Base-by-base conservation (phyloP, 1,284 basidiomycete genomes). In the Ustilago tritici region DNA sequence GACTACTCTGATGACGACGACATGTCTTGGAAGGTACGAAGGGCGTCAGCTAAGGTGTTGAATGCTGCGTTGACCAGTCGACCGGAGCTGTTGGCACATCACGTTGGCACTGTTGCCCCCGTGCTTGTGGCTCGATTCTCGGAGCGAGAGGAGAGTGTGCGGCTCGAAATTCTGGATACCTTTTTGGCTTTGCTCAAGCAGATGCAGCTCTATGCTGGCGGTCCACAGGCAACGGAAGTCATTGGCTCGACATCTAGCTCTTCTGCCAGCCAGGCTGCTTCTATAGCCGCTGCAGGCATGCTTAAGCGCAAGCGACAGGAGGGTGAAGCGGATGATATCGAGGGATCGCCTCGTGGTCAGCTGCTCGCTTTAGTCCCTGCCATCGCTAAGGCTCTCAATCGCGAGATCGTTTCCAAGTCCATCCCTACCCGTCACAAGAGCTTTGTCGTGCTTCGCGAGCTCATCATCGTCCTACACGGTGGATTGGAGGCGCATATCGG, bases 1-100 rank as follows among this genome's bases (percentile, higher is more conserved):
- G 75, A 78, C 40, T 98, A 98, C 86, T 95, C 94, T 8, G 96
- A 99, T 81, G 96, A 99, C 78, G 97, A 99, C 84, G 97, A 99
- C 85, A 93, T 94, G n/a, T 98, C 95, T 0, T 99, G 98, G 91
- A 98, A 98, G 88, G 95, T 98, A 70, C 92, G 97, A 70, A 91
- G 96, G 60, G 92, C 94, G 4, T 92, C 97, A 5, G 95, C 95
- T 31, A 98, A 98, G 85, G 89, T 98, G 2, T 89, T 99, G 14
- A 89, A 91, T 14, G 92, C 93, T 1, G 89, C 97, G 56, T 92
- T 98, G 75, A 91, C 90, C 15, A 96, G 95, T 5, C 92, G 95
- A 12, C 92, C 94, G 1, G 96, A 97, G 83, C 88, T 95, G 2
- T 89, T 98, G 4, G 87, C 89, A 5, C 89, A 91, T 1, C 89